Percentiles rank a stretch among this genome's conserved stretches.
Conservation (phyloP, 2,329 filamentous ascomycete genomes). For the Byssoonygena ceratinophila region DNA sequence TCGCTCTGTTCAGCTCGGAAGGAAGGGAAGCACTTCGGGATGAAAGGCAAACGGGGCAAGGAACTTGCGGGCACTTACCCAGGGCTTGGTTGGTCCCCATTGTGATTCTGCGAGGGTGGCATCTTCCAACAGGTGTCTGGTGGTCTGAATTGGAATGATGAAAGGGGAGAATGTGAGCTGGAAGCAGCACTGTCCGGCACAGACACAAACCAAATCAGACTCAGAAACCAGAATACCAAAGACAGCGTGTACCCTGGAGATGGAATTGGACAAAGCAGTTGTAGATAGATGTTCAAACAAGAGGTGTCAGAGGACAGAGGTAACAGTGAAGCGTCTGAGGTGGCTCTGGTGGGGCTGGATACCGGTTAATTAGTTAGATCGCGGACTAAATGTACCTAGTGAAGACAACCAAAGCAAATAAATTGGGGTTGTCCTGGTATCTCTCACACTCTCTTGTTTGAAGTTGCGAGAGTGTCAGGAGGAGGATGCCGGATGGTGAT, state of each 20-base stretch:
- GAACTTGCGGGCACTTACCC: not conserved
- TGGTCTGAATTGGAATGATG: not conserved
- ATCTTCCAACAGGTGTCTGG: slow-evolving; percentile 1
- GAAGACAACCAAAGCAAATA: not conserved
- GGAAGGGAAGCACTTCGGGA: not conserved
- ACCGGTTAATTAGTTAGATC: not conserved
- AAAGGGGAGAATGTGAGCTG: not conserved
- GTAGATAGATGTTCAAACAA: not conserved
- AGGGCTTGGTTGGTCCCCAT: not conserved
- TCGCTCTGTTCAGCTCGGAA: not conserved
- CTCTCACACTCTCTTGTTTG: not conserved
- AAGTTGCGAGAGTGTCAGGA: not conserved
- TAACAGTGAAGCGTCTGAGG: slow-evolving; percentile 1
- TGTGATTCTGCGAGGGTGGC: slow-evolving; percentile 2
- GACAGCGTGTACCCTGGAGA: not conserved
- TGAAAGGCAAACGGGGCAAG: not conserved
- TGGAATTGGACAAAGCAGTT: not conserved
- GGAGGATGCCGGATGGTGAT: not conserved
- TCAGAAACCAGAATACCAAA: not conserved
- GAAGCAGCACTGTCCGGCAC: not conserved
- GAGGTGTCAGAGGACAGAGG: not conserved
- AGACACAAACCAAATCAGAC: not conserved
- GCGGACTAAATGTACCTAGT: not conserved
- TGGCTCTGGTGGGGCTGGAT: slow-evolving; percentile 5
- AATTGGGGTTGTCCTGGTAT: not conserved